These are phyloP conservation scores for Colletotrichum sp. DNA, from an alignment of 2,329 filamentous ascomycete genomes.

Conservation along the genomic window DNA sequence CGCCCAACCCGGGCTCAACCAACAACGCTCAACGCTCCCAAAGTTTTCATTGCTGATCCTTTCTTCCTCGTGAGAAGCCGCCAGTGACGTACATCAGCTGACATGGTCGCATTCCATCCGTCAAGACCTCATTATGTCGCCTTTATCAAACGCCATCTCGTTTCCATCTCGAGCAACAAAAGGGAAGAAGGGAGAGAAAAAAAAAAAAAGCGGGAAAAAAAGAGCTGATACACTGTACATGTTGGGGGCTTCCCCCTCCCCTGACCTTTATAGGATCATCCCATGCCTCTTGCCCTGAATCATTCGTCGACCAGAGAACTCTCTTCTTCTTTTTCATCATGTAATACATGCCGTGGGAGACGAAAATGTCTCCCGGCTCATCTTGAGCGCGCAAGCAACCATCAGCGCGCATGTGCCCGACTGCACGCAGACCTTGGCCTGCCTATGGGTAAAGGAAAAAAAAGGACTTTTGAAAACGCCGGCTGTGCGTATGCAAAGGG, in stretches of 20 bases:
- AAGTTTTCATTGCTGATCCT: slow-evolving; percentile 18
- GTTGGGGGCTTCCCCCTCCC: background rate
- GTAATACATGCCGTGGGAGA: background rate
- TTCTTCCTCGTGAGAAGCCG: slow-evolving; percentile 2
- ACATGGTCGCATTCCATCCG: slow-evolving; percentile 10
- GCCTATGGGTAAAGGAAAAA: background rate
- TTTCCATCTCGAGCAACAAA: slow-evolving; percentile 14
- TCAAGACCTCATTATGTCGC: slow-evolving; percentile 14
- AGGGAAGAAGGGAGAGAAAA: background rate
- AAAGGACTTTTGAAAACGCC: slow-evolving; percentile 5
- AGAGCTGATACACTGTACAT: background rate
- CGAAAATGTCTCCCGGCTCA: background rate
- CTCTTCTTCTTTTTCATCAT: background rate
- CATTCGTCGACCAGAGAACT: background rate
- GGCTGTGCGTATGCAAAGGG: background rate
- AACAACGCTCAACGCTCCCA: slow-evolving; percentile 18
- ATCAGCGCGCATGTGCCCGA: slow-evolving; percentile 7
- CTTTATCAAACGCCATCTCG: slow-evolving; percentile 16
- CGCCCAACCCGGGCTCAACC: slow-evolving; percentile 4
- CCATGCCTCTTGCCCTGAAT: background rate
- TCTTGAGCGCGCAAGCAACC: background rate
- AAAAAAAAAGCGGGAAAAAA: background rate
- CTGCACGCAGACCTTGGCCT: slow-evolving; percentile 4
- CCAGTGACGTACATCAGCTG: background rate
- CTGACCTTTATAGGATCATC: background rate